Conservation (phyloP, 345 rosid genomes). For the Luvunga scandens region DNA sequence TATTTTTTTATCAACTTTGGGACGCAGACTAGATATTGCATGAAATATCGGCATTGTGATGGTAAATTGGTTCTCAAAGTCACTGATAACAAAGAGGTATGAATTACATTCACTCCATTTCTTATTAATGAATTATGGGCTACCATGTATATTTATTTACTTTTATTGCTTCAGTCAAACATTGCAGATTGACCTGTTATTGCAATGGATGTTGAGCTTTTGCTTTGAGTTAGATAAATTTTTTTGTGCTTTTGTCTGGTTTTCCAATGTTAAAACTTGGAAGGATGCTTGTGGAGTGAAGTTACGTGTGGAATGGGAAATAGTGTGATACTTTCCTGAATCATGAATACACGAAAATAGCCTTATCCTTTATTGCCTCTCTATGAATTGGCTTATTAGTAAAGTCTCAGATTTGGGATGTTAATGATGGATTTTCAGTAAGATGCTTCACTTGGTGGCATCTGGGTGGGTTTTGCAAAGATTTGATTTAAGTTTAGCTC, state of each 20-base stretch:
- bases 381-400: background rate
- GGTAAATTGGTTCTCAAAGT: slow-evolving; percentile 98
- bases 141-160: background rate
- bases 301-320: background rate
- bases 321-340: background rate
- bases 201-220: background rate
- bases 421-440: background rate
- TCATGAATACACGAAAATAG: background rate
- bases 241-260: background rate
- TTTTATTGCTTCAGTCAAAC: background rate
- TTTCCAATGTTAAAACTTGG: background rate
- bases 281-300: background rate
- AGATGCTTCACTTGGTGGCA: background rate
- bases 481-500: background rate
- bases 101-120: background rate
- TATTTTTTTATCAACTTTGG: slow-evolving; percentile 11
- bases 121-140: background rate
- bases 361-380: background rate
- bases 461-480: too few relatives aligned
- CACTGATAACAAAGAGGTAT: slow-evolving; percentile 89
- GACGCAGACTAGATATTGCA: slow-evolving; percentile 76
- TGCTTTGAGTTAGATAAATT: background rate
- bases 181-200: background rate
- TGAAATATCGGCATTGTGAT: slow-evolving; percentile 91
- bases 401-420: background rate